Base-by-base conservation (phyloP, 2,329 filamentous ascomycete species). In the Penicillium digitatum region DNA sequence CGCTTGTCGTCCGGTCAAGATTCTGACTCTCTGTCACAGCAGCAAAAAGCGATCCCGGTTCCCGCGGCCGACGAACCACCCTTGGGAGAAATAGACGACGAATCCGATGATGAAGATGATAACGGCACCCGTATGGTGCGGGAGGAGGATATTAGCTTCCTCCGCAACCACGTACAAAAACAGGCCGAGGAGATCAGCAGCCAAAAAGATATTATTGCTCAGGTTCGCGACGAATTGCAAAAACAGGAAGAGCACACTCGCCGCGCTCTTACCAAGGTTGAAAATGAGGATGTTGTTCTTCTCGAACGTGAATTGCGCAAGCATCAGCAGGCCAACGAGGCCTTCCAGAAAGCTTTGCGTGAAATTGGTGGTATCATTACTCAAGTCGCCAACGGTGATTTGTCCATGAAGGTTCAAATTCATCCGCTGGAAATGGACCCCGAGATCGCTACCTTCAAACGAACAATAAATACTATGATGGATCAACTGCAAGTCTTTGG, bases 381-480 rank as follows among this genome's bases (percentile, higher is more conserved):
- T 22, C 92, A 93, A 59, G 94, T 97, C 63, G 94, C 93, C 54
- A 90, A 90, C 67, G 93, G 93, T 75, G 93, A 97, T 71, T 81
- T 97, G 58, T 96, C 91, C 73, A 96, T 96, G 81, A 95, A 96
- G 77, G 93, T 96, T 60, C 85, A 93, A 68, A 95, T 97, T 73
- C 94, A 96, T 71, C 89, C 89, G 4, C 87, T 95, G 63, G 93
- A 97, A 78, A 94, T 96, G 87, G 93, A 97, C 80, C 91, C 92
- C 27, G 93, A 97, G 80, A 97, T 97, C 69, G 94, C 91, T 27
- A 92, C 90, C 10, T 97, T 97, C 80, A 97, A 97, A 78, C 87
- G 90, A 67, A 96, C 93, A 59, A 97, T 97, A 78, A 97, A 97
- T 73, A 95, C 89, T 63, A 97, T 97, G 93, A 95, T 97, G 85